phyloP scores from a whole-genome alignment of 2,329 filamentous ascomycete species.

The Botrytis galanthina region DNA sequence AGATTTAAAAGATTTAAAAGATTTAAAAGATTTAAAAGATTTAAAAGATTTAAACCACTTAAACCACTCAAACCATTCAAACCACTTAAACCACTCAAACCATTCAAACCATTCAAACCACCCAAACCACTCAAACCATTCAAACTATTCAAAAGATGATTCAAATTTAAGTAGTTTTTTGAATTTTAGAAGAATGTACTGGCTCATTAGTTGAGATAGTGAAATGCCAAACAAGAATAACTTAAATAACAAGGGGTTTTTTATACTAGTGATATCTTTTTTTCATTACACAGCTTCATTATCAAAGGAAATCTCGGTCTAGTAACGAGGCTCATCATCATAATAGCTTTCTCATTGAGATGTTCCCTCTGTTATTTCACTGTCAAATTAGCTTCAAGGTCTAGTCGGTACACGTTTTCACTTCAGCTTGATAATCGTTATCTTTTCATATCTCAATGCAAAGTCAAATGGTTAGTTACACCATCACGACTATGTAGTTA shows the following conservation, averaged over 20 bases:
- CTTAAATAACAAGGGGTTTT: background rate
- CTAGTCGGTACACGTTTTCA: background rate
- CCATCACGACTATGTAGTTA: background rate
- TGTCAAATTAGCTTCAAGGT: background rate
- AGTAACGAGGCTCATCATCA: background rate
- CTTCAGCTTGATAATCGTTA: background rate
- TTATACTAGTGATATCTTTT: background rate
- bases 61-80: too few relatives aligned
- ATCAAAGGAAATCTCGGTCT: background rate
- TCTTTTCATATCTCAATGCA: background rate
- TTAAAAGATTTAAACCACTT: too few relatives aligned
- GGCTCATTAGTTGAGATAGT: background rate
- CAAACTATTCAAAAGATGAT: too few relatives aligned
- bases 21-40: too few relatives aligned
- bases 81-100: too few relatives aligned
- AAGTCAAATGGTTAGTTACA: background rate
- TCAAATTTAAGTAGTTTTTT: too few relatives aligned
- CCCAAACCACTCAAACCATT: too few relatives aligned
- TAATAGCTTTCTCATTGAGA: background rate
- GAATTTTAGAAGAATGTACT: too few relatives aligned
- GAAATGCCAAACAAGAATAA: background rate
- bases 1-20: too few relatives aligned
- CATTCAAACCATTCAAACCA: too few relatives aligned
- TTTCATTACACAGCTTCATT: background rate
- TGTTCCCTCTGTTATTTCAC: background rate